A percentile compares a stretch with the other conserved stretches of the same genome.
phyloP scores from a whole-genome alignment of 2,329 filamentous ascomycete genomes.

The Cladosporium phlei region DNA sequence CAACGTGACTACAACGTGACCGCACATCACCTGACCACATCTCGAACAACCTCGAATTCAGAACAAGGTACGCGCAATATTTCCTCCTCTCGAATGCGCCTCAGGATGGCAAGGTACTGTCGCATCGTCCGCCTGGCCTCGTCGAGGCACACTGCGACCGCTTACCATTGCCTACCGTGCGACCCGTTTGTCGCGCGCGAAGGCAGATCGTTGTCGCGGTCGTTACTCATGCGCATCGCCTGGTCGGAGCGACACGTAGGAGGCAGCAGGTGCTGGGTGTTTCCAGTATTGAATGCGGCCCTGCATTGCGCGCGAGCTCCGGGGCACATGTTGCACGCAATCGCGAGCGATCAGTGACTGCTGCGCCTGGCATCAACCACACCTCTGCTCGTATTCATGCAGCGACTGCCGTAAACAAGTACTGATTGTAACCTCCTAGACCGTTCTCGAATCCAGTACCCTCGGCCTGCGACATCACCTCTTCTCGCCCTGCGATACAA shows the following conservation, averaged over 20 bases:
- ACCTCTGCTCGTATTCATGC: neutral
- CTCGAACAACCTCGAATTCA: neutral
- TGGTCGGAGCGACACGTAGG: neutral
- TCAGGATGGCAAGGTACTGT: too few species aligned
- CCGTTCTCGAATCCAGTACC: neutral
- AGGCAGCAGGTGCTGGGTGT: neutral
- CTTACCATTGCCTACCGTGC: too few species aligned
- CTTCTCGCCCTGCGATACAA: too few species aligned
- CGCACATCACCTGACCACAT: slow-evolving; percentile 8
- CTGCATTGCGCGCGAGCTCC: neutral
- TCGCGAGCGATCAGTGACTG: neutral
- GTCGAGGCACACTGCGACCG: too few species aligned
- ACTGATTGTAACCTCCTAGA: neutral
- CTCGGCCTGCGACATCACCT: too few species aligned
- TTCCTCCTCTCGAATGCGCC: too few species aligned
- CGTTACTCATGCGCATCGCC: neutral
- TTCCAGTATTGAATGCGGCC: neutral
- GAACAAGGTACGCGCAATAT: too few species aligned
- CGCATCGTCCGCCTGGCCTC: too few species aligned
- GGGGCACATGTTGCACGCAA: too few species aligned
- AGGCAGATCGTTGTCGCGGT: slow-evolving; percentile 1
- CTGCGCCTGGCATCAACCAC: too few species aligned
- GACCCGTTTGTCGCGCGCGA: slow-evolving; percentile 4
- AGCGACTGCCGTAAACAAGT: neutral
- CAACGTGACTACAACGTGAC: slow-evolving; percentile 13